Percentiles rank a stretch among this genome's conserved stretches.
phyloP scores from a whole-genome alignment of 1,139 yeast species.

The Hemisphaericaspora xylanilytica region DNA sequence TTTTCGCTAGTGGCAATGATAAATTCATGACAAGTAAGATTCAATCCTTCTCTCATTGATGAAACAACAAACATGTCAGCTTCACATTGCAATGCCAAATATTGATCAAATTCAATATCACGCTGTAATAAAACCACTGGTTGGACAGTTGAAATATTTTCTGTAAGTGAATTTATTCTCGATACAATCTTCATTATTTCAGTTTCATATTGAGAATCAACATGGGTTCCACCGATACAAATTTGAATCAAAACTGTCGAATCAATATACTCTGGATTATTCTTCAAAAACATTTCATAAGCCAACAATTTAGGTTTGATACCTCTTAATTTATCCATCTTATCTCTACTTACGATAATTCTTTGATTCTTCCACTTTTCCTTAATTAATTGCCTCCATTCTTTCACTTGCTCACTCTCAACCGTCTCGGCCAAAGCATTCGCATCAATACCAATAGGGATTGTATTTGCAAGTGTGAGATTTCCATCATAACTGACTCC shows the following conservation, averaged over 20 bases:
- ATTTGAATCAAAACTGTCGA: constrained; percentile 79
- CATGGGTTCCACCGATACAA: constrained; percentile 54
- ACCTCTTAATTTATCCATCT: constrained; percentile 84
- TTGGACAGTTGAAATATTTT: constrained; percentile 71
- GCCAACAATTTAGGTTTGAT: constrained; percentile 84
- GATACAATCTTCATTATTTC: constrained; percentile 78
- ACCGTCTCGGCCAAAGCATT: constrained; percentile 50
- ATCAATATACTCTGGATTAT: constrained; percentile 69
- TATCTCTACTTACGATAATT: constrained; percentile 84
- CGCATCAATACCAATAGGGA: constrained; percentile 89
- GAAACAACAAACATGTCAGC: constrained; percentile 88
- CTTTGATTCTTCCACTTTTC: constrained; percentile 74
- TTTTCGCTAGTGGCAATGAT: constrained; percentile 70
- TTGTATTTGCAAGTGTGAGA: constrained; percentile 62
- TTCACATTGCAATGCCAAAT: constrained; percentile 78
- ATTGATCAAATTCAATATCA: constrained; percentile 86
- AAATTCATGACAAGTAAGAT: constrained; percentile 92
- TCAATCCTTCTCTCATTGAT: constrained; percentile 95
- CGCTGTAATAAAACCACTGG: constrained; percentile 88
- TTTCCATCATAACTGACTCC: constrained; percentile 61
- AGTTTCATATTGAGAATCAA: constrained; percentile 59
- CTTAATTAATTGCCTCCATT: constrained; percentile 71
- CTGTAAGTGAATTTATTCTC: constrained; percentile 74
- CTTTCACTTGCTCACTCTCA: constrained; percentile 50
- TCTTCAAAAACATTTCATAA: constrained; percentile 70